Evolutionary conservation across 257 asterid species (phyloP), one percentile per base, ranked within the genome.

Genomic region (Ballota nigra): DNA sequence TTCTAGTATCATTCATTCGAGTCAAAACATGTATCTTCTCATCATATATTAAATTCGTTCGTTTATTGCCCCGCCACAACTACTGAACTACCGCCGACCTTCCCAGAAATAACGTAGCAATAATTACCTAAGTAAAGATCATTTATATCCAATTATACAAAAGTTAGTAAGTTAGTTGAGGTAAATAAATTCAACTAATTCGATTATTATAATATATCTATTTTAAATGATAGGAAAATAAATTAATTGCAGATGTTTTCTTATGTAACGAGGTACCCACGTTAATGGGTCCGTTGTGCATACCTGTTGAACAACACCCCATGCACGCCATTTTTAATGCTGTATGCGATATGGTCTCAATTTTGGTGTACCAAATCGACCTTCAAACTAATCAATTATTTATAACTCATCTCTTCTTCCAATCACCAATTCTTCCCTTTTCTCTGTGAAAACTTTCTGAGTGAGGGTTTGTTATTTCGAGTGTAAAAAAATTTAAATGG

Each of bases 321-420:
- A 83, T 77, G 83, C 84, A 79, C 57, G 13, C 65, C 6, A 20
- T 38, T 57, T 71, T 82, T 41, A 82, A 82, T 82, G 82, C 80
- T 45, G 8, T 12, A 28, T 52, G 40, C 24, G 15, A 18, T 58
- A 65, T 65, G 45, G 56, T 56, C 69, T 61, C 79, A 65, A 36
- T 72, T 77, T 20, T 28, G 60, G 34, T 68, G 6, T 29, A 71
- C 73, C 79, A 52, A 75, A 61, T 67, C 60, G 68, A 53, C 75
- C 68, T 11, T 24, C 18, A 13, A 36, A 53, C 63, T 13, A 77
- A 19, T 34, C 65, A 23, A 58, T 77, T 70, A 41, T 36, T 6
- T 63, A 60, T 73, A 15, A 36, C 73, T 68, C 74, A 3, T 55
- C 22, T 29, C 62, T 36, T 73, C 74, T 40, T 73, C 68, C 20